These are phyloP conservation scores for Xylariales sp. DNA, from an alignment of 2,329 filamentous ascomycete species.

Conservation along the genomic window DNA sequence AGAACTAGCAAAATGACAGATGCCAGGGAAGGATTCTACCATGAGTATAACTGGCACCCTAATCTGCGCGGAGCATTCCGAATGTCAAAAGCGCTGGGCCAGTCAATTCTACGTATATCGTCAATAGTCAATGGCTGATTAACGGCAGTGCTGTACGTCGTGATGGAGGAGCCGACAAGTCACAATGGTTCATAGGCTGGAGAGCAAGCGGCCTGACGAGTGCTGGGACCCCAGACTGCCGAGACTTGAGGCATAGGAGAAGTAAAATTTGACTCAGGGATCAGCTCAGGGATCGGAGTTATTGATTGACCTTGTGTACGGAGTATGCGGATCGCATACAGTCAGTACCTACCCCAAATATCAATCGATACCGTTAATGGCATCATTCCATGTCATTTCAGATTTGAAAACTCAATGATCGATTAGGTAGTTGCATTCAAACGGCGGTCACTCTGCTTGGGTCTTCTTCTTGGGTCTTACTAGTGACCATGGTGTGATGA, in stretches of 20 bases:
- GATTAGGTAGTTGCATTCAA: slow-evolving; percentile 18
- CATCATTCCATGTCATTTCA: slow-evolving; percentile 18
- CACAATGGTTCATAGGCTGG: background rate
- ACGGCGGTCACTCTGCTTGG: slow-evolving; percentile 1
- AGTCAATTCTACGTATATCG: too few species aligned
- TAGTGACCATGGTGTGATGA: slow-evolving; percentile 3
- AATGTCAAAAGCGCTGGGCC: background rate
- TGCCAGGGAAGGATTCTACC: slow-evolving; percentile 13
- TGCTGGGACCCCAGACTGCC: background rate
- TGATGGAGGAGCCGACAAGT: background rate
- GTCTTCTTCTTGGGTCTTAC: slow-evolving; percentile 7
- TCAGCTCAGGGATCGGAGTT: too few species aligned
- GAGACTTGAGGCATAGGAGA: background rate
- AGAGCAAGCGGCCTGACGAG: background rate
- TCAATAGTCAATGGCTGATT: background rate
- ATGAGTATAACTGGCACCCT: slow-evolving; percentile 1
- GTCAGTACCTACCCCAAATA: slow-evolving; percentile 8
- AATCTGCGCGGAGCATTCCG: slow-evolving; percentile 13
- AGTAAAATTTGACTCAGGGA: background rate
- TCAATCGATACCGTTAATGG: background rate
- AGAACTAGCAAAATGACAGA: background rate
- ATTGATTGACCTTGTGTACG: background rate
- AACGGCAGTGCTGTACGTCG: background rate
- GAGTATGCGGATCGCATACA: background rate
- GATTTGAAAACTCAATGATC: slow-evolving; percentile 28